Evolutionary conservation across 2,329 filamentous ascomycete species (phyloP).

Genomic region (Magnaporthales sp.): DNA sequence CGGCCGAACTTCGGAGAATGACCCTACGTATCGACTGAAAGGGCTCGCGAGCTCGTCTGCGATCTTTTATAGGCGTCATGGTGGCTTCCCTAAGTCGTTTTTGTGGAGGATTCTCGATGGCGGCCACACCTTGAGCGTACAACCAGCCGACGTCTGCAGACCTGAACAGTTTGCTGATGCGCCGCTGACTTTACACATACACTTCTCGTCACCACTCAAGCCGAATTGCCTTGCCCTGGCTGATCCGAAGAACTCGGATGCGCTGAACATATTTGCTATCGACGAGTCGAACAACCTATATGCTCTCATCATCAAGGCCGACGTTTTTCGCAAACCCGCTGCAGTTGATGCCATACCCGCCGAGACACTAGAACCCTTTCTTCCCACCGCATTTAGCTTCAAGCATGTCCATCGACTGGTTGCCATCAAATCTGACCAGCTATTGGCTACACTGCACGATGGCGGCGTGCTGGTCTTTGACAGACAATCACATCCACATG

Average conservation of each 20-base stretch:
- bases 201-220: slow-evolving; percentile 65
- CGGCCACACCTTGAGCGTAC: slow-evolving; percentile 71
- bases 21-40: slow-evolving; percentile 56
- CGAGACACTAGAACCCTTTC: slow-evolving; percentile 67
- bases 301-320: slow-evolving; percentile 72
- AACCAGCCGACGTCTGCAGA: slow-evolving; percentile 72
- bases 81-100: slow-evolving; percentile 72
- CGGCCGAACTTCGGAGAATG: slow-evolving; percentile 56
- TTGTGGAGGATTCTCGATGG: slow-evolving; percentile 85
- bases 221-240: slow-evolving; percentile 74
- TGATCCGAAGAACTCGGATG: slow-evolving; percentile 70
- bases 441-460: slow-evolving; percentile 76
- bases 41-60: slow-evolving; percentile 72
- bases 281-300: slow-evolving; percentile 74
- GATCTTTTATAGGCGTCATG: slow-evolving; percentile 73
- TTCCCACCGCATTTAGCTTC: slow-evolving; percentile 65
- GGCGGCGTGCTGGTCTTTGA: slow-evolving; percentile 67
- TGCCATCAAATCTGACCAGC: slow-evolving; percentile 61
- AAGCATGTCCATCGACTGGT: slow-evolving; percentile 74
- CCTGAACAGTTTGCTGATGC: slow-evolving; percentile 58
- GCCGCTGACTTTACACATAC: slow-evolving; percentile 66
- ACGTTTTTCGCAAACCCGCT: slow-evolving; percentile 65
- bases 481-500: slow-evolving; percentile 36
- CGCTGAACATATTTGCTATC: slow-evolving; percentile 69
- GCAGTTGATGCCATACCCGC: slow-evolving; percentile 44